Percentiles rank a stretch among this genome's conserved stretches.
Evolutionary conservation across 306 rosid genomes (phyloP).

Genomic region (Sophora flavescens): DNA sequence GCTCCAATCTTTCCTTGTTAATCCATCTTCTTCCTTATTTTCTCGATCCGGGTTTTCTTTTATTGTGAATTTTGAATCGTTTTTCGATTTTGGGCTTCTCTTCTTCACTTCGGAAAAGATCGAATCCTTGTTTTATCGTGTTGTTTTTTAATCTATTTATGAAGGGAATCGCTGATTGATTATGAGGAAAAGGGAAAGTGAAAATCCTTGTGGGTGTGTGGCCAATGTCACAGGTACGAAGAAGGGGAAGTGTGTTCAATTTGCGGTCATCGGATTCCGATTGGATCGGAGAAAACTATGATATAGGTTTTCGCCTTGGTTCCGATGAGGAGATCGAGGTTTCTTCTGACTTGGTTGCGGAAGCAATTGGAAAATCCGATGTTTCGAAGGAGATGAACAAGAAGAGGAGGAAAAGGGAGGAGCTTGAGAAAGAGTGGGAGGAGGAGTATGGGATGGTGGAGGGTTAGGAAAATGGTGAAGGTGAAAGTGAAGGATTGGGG

Average conservation of each 20-base stretch:
- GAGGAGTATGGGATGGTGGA: constrained; percentile 66
- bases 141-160: constrained; percentile 54
- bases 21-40: constrained; percentile 4
- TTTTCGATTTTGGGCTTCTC: constrained; percentile 51
- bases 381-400: constrained; percentile 45
- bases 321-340: constrained; percentile 27
- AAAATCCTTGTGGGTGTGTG: constrained; percentile 96
- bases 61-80: constrained; percentile 38
- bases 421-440: constrained; percentile 86
- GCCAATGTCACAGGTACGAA: constrained; percentile 96
- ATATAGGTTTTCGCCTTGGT: constrained; percentile 81
- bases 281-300: constrained; percentile 69
- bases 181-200: constrained; percentile 99
- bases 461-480: constrained; percentile 41
- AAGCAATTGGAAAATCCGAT: constrained; percentile 15
- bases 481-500: constrained; percentile 20
- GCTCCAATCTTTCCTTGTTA: constrained; percentile 24
- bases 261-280: constrained; percentile 74
- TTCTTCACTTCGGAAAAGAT: constrained; percentile 4
- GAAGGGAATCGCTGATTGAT: constrained; percentile 39
- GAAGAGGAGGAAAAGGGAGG: constrained; percentile 90
- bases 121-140: neutral
- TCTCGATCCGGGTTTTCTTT: constrained; percentile 49
- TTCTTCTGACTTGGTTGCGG: neutral
- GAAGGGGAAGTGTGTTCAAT: constrained; percentile 98